Percentiles rank a stretch among this genome's conserved stretches.
phyloP scores from a whole-genome alignment of 1,284 basidiomycete genomes.

The Ceratobasidium sp. region DNA sequence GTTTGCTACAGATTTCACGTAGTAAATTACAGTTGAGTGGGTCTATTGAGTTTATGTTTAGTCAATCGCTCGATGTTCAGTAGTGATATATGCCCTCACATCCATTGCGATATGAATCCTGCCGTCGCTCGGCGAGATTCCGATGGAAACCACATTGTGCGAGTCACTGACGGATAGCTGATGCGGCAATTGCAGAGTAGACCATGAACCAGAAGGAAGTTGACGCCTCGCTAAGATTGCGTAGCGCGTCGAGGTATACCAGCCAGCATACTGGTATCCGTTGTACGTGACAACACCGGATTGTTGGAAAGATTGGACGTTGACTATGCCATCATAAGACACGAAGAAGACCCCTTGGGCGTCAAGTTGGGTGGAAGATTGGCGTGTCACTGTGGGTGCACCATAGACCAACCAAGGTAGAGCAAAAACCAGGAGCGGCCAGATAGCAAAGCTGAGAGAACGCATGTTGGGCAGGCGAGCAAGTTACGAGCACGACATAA shows the following conservation, averaged over 20 bases:
- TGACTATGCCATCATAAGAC: conserved; percentile 45
- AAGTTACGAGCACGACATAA: not conserved
- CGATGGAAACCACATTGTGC: conserved; percentile 45
- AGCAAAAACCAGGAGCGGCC: not conserved
- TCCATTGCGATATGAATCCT: conserved; percentile 46
- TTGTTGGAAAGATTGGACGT: conserved; percentile 43
- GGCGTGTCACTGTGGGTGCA: conserved; percentile 29
- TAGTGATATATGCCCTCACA: not conserved
- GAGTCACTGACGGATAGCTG: conserved; percentile 43
- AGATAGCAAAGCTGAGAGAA: not conserved
- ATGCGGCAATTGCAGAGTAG: conserved; percentile 42
- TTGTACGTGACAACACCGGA: conserved; percentile 42
- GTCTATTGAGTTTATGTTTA: not conserved
- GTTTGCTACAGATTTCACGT: conserved; percentile 40
- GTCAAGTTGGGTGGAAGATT: conserved; percentile 37
- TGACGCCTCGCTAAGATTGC: conserved; percentile 43
- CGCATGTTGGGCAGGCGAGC: conserved; percentile 10
- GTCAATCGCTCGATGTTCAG: not conserved
- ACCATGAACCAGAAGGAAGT: conserved; percentile 42
- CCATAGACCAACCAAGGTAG: conserved; percentile 13
- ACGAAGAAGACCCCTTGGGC: conserved; percentile 43
- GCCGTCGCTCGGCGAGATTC: conserved; percentile 44
- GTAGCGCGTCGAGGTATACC: conserved; percentile 42
- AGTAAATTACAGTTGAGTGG: conserved; percentile 40
- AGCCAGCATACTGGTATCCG: conserved; percentile 46